phyloP scores from a whole-genome alignment of 257 asterid genomes.

The Craterostigma plantagineum region DNA sequence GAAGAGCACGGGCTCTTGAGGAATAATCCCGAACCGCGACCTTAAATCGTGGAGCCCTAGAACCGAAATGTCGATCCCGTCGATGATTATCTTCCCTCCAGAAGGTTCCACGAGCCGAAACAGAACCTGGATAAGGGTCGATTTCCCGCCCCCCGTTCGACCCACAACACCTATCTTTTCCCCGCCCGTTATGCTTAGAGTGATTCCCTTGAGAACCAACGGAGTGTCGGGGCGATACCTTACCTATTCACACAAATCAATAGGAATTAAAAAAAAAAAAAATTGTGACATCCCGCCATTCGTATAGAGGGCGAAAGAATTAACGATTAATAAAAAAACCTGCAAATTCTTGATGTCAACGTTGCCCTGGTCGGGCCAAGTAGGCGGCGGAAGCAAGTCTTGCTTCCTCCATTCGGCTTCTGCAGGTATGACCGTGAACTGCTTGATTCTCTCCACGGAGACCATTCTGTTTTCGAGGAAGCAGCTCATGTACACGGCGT shows the following conservation, averaged over 20 bases:
- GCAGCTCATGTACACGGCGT: slow-evolving; percentile 59
- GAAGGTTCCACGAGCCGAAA: slow-evolving; percentile 96
- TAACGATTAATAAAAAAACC: slow-evolving; percentile 12
- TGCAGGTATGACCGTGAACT: slow-evolving; percentile 56
- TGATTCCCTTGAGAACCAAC: slow-evolving; percentile 65
- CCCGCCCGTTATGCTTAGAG: slow-evolving; percentile 62
- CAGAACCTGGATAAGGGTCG: slow-evolving; percentile 83
- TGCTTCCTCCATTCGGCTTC: slow-evolving; percentile 78
- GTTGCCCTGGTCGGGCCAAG: slow-evolving; percentile 69
- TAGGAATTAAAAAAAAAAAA: neutral
- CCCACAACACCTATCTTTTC: slow-evolving; percentile 96
- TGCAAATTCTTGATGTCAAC: slow-evolving; percentile 49
- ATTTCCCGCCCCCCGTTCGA: slow-evolving; percentile 98
- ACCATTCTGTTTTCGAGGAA: slow-evolving; percentile 85
- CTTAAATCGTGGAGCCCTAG: slow-evolving; percentile 92
- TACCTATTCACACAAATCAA: slow-evolving; percentile 30
- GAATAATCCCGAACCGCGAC: slow-evolving; percentile 93
- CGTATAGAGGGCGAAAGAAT: neutral
- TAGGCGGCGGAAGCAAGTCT: slow-evolving; percentile 42
- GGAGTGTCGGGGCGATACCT: slow-evolving; percentile 84
- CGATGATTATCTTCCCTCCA: slow-evolving; percentile 54
- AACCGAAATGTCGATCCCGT: slow-evolving; percentile 44
- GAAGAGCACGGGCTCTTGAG: slow-evolving; percentile 96
- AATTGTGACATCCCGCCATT: neutral
- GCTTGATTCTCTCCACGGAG: slow-evolving; percentile 90